A percentile compares a stretch with the other conserved stretches of the same genome.
Conservation (phyloP, 768 basidiomycete species). For the Leucosporidium yakuticum region DNA sequence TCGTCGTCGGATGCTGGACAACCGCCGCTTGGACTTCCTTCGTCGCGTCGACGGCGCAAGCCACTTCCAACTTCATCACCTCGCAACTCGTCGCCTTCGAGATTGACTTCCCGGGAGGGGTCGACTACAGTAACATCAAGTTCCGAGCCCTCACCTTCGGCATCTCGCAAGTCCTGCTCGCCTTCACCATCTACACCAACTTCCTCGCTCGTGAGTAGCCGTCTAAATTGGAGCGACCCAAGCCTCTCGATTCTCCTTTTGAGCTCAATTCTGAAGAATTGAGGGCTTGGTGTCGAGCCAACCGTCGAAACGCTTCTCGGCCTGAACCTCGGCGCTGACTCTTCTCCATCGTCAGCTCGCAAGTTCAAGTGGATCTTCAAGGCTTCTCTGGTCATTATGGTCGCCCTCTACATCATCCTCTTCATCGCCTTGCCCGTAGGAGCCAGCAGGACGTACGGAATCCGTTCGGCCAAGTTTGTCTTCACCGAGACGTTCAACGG, state of each 20-base stretch:
- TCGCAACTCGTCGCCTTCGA: conserved; percentile 76
- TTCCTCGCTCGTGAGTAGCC: conserved; percentile 73
- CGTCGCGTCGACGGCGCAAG: conserved; percentile 79
- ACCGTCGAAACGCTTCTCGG: background rate
- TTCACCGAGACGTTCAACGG: conserved; percentile 82
- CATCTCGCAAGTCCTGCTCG: conserved; percentile 64
- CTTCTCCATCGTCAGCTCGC: conserved; percentile 33
- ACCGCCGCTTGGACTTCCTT: conserved; percentile 94
- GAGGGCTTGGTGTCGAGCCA: background rate
- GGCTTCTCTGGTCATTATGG: conserved; percentile 64
- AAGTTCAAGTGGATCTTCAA: conserved; percentile 70
- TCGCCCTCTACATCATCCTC: conserved; percentile 80
- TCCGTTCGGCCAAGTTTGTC: conserved; percentile 73
- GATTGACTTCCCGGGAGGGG: conserved; percentile 73
- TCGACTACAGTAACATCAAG: conserved; percentile 63
- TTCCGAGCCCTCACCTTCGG: conserved; percentile 83
- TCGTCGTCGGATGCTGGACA: conserved; percentile 88
- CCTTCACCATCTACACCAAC: conserved; percentile 72
- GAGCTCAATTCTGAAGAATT: too few relatives aligned
- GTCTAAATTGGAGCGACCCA: too few relatives aligned
- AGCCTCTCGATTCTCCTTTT: background rate
- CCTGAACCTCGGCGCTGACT: background rate
- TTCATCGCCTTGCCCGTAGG: conserved; percentile 89
- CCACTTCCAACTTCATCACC: conserved; percentile 80
- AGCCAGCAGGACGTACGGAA: conserved; percentile 80